A percentile compares a stretch with the other conserved stretches of the same genome.
Conservation (phyloP, 495 filamentous ascomycete species). For the Geoglossum glabrum region DNA sequence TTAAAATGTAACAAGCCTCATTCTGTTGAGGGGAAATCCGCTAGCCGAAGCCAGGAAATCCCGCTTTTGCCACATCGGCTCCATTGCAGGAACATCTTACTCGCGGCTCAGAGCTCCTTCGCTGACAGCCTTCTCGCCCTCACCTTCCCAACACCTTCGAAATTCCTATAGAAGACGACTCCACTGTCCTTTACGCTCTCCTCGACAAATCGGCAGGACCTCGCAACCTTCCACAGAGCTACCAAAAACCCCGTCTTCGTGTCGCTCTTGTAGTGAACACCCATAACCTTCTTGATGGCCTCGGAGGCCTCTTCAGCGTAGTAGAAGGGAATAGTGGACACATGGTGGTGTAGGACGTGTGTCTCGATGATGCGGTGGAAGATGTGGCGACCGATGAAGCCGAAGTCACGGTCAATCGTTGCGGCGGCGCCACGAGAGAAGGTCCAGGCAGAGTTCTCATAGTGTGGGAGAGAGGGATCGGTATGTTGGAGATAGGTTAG, state of each 20-base stretch:
- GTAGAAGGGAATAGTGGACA: constrained; percentile 76
- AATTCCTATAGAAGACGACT: not conserved
- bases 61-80: too few relatives aligned
- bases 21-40: too few relatives aligned
- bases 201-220: constrained; percentile 61
- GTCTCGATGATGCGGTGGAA: constrained; percentile 87
- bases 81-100: too few relatives aligned
- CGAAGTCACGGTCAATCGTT: constrained; percentile 77
- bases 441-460: constrained; percentile 55
- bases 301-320: constrained; percentile 74
- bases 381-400: constrained; percentile 68
- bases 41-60: too few relatives aligned
- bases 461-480: constrained; percentile 71
- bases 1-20: too few relatives aligned
- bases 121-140: not conserved
- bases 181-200: constrained; percentile 16
- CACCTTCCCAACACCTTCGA: not conserved
- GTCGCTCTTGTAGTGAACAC: constrained; percentile 56
- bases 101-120: not conserved
- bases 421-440: constrained; percentile 70
- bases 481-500: constrained; percentile 89
- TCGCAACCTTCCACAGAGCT: constrained; percentile 41
- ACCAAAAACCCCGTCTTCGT: constrained; percentile 39
- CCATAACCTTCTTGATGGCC: constrained; percentile 68
- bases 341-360: constrained; percentile 78